A percentile compares a stretch with the other conserved stretches of the same genome.
Evolutionary conservation across 2,329 filamentous ascomycete species (phyloP).

Genomic region (Fusarium lyarnte): DNA sequence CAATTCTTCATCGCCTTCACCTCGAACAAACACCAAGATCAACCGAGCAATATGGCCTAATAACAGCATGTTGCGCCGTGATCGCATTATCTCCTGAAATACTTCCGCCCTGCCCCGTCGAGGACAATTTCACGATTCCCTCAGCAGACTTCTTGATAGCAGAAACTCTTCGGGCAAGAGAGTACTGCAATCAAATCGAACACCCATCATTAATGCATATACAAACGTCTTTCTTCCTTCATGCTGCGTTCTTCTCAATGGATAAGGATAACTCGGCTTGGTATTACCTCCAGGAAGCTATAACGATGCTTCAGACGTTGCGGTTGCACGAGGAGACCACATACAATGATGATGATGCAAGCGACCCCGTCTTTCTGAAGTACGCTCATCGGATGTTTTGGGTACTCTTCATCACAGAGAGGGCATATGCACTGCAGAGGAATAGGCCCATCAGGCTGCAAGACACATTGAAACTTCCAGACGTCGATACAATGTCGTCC

Average conservation of each 20-base stretch:
- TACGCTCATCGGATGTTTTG: constrained; percentile 43
- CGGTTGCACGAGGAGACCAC: constrained; percentile 44
- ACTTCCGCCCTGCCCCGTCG: neutral
- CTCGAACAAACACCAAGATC: constrained; percentile 13
- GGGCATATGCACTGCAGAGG: constrained; percentile 46
- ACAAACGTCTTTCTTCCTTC: constrained; percentile 49
- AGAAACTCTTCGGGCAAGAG: constrained; percentile 42
- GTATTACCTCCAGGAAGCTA: constrained; percentile 46
- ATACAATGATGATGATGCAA: constrained; percentile 9
- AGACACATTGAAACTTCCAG: constrained; percentile 36
- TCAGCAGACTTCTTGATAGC: constrained; percentile 39
- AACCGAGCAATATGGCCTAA: constrained; percentile 41
- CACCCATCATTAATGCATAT: constrained; percentile 41
- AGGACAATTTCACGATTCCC: constrained; percentile 18
- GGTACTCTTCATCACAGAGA: constrained; percentile 48
- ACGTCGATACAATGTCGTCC: neutral
- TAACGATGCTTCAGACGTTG: constrained; percentile 43
- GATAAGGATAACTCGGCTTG: constrained; percentile 48
- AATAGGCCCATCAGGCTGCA: constrained; percentile 44
- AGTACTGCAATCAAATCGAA: constrained; percentile 39
- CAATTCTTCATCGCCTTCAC: constrained; percentile 41
- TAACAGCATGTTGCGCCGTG: constrained; percentile 44
- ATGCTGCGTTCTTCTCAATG: constrained; percentile 43
- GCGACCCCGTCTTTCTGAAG: constrained; percentile 1
- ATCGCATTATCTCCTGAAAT: constrained; percentile 45